phyloP scores from a whole-genome alignment of 345 rosid species.

The Corymbia maculata region DNA sequence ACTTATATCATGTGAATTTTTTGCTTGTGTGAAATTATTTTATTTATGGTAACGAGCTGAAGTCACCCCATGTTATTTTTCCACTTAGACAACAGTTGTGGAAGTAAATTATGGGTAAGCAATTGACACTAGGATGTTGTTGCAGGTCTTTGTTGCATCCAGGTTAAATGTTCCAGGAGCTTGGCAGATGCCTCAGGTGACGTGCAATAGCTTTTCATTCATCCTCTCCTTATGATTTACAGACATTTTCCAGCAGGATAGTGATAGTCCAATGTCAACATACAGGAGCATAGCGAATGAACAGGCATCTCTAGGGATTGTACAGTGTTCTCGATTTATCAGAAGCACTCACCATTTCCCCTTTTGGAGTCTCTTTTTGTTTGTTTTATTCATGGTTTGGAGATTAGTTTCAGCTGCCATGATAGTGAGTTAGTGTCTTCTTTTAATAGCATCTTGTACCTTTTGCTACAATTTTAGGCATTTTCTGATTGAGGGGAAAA shows the following conservation, averaged over 20 bases:
- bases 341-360: background rate
- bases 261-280: background rate
- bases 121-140: background rate
- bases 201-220: background rate
- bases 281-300: background rate
- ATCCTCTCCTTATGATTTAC: background rate
- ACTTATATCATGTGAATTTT: background rate
- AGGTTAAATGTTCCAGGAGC: conserved; percentile 99
- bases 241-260: background rate
- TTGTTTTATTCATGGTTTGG: background rate
- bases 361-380: background rate
- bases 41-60: background rate
- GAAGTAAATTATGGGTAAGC: background rate
- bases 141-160: conserved; percentile 90
- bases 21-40: background rate
- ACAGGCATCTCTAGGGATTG: background rate
- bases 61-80: background rate
- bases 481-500: background rate
- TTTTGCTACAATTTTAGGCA: background rate
- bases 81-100: background rate
- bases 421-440: background rate
- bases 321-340: background rate
- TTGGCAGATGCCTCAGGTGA: conserved; percentile 99
- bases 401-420: background rate
- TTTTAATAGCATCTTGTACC: background rate